A percentile compares a stretch with the other conserved stretches of the same genome.
phyloP scores from a whole-genome alignment of 208 protist species.

The Leishmania braziliensis region DNA sequence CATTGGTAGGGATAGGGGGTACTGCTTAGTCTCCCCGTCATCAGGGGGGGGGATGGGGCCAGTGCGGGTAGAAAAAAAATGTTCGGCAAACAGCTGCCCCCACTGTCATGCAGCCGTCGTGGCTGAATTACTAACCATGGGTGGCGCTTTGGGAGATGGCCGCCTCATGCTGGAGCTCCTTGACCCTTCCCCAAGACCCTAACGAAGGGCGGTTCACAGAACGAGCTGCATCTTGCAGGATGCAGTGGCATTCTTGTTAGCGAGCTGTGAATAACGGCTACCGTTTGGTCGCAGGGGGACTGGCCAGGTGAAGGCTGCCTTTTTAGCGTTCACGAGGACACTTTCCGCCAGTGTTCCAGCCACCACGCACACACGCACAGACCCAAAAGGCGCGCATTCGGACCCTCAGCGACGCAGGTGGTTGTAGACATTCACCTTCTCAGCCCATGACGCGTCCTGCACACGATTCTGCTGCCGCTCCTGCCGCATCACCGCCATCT shows the following conservation, averaged over 20 bases:
- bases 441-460: conserved; percentile 71
- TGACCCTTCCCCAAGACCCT: neutral
- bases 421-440: conserved; percentile 40
- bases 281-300: neutral
- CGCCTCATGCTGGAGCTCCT: neutral
- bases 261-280: neutral
- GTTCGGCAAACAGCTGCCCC: neutral
- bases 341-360: neutral
- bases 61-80: neutral
- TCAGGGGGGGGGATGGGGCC: neutral
- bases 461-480: conserved; percentile 41
- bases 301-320: neutral
- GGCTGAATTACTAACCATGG: neutral
- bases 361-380: neutral
- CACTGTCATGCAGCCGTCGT: neutral
- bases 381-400: neutral
- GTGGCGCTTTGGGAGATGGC: neutral
- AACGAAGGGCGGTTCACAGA: neutral
- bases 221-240: neutral
- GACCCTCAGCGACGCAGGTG: conserved; percentile 16
- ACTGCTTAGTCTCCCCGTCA: neutral
- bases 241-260: neutral
- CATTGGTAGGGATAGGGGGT: neutral
- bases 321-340: neutral
- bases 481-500: conserved; percentile 46